Base-by-base conservation (phyloP, 805 yeast genomes). In the Suhomyces sp. region DNA sequence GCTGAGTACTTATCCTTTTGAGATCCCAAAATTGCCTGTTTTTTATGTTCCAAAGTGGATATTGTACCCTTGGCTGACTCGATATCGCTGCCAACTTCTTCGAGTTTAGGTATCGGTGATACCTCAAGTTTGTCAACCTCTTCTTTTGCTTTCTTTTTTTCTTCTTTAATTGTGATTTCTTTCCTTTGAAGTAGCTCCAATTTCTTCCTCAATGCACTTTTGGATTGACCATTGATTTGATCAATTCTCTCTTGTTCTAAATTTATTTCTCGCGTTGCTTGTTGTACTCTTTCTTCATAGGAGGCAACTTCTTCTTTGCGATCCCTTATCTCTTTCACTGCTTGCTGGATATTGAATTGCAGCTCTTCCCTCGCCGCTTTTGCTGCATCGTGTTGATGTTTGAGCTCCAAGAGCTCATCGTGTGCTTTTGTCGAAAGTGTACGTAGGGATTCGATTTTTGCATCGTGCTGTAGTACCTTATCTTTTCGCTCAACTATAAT, bases 201-300 rank as follows among this genome's bases (percentile, higher is more conserved):
- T 44, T 13, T 48, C 39, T 11, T 37, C 47, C 32, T 46, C 22
- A 69, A 43, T 10, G 42, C 49, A 18, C 67, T 70, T 31, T 62
- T 66, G 4, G 69, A 60, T 1, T 73, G 76, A 11, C 77, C 79
- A 35, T 63, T 62, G 5, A 63, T 53, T 9, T 52, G 56, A 21
- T 68, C 70, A 11, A 74, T 55, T 43, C 65, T 56, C 21, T 48
- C 47, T 42, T 60, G 65, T 42, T 73, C 79, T 2, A 30, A 31
- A 5, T 38, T 40, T 5, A 65, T 55, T 9, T 52, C 55, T 5
- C 42, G 38, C 17, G 53, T 36, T 33, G 31, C 43, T 38, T 36
- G 50, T 25, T 15, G 15, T 8, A 44, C 42, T 7, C 20, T 31
- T 8, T 35, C 28, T 19, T 42, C 27, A 35, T 48, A 32, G 8